Percentiles rank a stretch among this genome's conserved stretches.
These are phyloP conservation scores for Zygotorulaspora chibaensis DNA, from an alignment of 805 yeast species.

Conservation along the genomic window DNA sequence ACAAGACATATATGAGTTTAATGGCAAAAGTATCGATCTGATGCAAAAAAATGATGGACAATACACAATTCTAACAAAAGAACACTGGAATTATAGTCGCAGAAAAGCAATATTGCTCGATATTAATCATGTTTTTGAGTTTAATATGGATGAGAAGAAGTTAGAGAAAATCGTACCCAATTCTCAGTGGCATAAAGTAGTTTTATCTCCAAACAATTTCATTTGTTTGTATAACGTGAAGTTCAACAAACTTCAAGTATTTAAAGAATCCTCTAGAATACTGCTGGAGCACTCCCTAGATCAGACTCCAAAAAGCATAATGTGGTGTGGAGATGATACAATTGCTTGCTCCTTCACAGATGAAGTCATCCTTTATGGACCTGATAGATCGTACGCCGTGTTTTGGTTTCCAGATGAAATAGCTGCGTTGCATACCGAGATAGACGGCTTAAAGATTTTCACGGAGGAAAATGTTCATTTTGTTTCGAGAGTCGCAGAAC, in stretches of 20 bases:
- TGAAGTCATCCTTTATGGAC: constrained; percentile 67
- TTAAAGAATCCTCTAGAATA: constrained; percentile 34
- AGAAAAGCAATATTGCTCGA: constrained; percentile 23
- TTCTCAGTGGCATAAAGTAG: constrained; percentile 29
- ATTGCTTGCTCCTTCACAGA: constrained; percentile 57
- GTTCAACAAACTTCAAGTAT: constrained; percentile 44
- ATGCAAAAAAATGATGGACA: constrained; percentile 17
- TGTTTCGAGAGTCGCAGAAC: constrained; percentile 55
- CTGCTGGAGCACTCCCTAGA: constrained; percentile 28
- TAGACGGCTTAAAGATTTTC: constrained; percentile 70
- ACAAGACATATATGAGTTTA: constrained; percentile 21
- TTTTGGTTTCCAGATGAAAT: constrained; percentile 47
- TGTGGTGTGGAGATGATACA: constrained; percentile 88
- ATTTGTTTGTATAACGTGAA: constrained; percentile 46
- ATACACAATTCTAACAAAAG: constrained; percentile 28
- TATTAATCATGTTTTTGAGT: constrained; percentile 19
- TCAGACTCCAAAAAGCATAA: constrained; percentile 43
- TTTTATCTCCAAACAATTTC: constrained; percentile 33
- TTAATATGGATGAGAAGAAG: constrained; percentile 6
- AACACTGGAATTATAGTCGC: constrained; percentile 28
- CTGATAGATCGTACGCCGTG: constrained; percentile 47
- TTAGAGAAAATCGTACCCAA: constrained; percentile 10
- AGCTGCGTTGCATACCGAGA: constrained; percentile 45
- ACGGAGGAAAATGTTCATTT: constrained; percentile 55
- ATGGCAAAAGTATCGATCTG: constrained; percentile 10